Percentiles rank a stretch among this genome's conserved stretches.
phyloP scores from a whole-genome alignment of 495 filamentous ascomycete genomes.

The Lepraria neglecta region DNA sequence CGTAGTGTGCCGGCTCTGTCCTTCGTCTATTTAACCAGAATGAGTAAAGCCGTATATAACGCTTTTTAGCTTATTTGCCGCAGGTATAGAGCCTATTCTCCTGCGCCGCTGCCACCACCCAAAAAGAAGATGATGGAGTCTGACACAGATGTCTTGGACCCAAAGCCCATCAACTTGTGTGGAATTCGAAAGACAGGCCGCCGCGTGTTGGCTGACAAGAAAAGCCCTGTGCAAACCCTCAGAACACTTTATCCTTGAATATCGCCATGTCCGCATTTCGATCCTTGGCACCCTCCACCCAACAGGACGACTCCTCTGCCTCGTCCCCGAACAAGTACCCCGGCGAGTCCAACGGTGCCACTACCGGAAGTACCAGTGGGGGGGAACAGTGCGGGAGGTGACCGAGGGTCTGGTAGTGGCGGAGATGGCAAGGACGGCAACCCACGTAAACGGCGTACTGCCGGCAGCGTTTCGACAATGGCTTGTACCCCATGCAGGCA shows the following conservation, averaged over 20 bases:
- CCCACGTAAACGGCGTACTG: conserved; percentile 19
- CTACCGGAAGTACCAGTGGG: conserved; percentile 15
- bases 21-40: conserved; percentile 5
- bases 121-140: background rate
- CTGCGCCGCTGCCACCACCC: too few relatives aligned
- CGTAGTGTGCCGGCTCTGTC: background rate
- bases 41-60: conserved; percentile 10
- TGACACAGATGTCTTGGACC: background rate
- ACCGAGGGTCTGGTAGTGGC: conserved; percentile 15
- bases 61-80: conserved; percentile 9
- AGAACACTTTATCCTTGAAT: background rate
- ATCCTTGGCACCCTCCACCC: conserved; percentile 8
- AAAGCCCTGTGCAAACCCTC: background rate
- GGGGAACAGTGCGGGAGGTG: conserved; percentile 13
- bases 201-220: background rate
- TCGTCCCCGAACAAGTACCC: background rate
- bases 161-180: background rate
- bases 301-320: conserved; percentile 8
- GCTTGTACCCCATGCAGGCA: conserved; percentile 25
- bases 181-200: background rate
- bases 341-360: background rate
- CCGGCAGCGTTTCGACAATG: conserved; percentile 25
- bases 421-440: conserved; percentile 7
- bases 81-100: background rate
- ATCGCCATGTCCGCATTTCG: conserved; percentile 17